phyloP scores from a whole-genome alignment of 106 monocot species.

The Dendrobium chrysotoxum region DNA sequence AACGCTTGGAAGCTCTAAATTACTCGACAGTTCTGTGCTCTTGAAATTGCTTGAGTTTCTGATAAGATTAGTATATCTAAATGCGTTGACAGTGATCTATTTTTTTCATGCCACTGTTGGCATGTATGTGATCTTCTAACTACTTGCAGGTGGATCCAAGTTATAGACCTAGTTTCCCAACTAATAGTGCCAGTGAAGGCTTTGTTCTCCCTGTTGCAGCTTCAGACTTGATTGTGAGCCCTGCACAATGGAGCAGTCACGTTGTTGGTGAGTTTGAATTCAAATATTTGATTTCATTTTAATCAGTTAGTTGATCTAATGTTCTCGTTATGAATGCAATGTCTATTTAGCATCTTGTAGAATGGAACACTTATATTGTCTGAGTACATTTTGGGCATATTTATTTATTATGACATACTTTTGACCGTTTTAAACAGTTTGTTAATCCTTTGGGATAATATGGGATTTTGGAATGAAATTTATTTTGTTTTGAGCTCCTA shows the following conservation, averaged over 20 bases:
- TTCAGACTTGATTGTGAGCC: conserved; percentile 23
- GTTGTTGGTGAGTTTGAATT: conserved; percentile 17
- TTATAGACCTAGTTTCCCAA: conserved; percentile 22
- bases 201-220: conserved; percentile 26
- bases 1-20: neutral
- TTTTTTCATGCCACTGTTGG: neutral
- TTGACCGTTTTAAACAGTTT: neutral
- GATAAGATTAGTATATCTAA: neutral
- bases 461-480: neutral
- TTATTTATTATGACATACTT: neutral
- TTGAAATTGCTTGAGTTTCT: neutral
- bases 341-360: neutral
- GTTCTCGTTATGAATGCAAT: neutral
- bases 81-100: neutral
- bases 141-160: conserved; percentile 19
- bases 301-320: neutral
- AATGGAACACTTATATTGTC: neutral
- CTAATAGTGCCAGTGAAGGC: conserved; percentile 11
- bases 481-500: neutral
- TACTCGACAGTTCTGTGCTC: neutral
- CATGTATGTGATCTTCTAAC: neutral
- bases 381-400: neutral
- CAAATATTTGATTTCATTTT: conserved; percentile 3
- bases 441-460: neutral
- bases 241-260: conserved; percentile 31